Evolutionary conservation across 1,139 yeast genomes (phyloP).

Genomic region (Zygosaccharomyces pseudobailii): DNA sequence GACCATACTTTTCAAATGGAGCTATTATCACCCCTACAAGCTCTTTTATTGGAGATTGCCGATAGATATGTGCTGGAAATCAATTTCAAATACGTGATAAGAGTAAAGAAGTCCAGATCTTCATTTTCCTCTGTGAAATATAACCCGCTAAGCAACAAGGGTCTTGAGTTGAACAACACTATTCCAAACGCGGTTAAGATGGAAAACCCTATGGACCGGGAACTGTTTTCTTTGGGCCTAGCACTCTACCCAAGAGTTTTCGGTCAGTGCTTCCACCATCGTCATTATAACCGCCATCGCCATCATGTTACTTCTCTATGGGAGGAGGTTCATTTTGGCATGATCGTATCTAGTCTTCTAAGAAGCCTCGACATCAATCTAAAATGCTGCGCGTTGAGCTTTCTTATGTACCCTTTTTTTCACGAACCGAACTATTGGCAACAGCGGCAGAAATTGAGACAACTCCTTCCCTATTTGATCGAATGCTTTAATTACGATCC

Average conservation of each 20-base stretch:
- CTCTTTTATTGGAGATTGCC: slow-evolving; percentile 13
- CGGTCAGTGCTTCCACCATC: not conserved
- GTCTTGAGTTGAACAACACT: slow-evolving; percentile 13
- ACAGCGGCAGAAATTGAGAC: slow-evolving; percentile 15
- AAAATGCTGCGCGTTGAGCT: slow-evolving; percentile 24
- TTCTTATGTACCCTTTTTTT: slow-evolving; percentile 21
- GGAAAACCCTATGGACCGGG: slow-evolving; percentile 19
- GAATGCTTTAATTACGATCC: slow-evolving; percentile 23
- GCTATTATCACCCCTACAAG: slow-evolving; percentile 10
- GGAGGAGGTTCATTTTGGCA: slow-evolving; percentile 16
- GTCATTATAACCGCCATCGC: not conserved
- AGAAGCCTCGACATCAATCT: slow-evolving; percentile 21
- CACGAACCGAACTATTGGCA: slow-evolving; percentile 13
- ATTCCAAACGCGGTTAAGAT: slow-evolving; percentile 26
- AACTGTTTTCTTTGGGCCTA: slow-evolving; percentile 17
- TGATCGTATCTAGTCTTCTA: slow-evolving; percentile 23
- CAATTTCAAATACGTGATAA: slow-evolving; percentile 22
- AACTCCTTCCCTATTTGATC: slow-evolving; percentile 26
- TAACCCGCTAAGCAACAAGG: slow-evolving; percentile 17
- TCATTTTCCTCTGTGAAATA: slow-evolving; percentile 10
- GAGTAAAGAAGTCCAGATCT: slow-evolving; percentile 10
- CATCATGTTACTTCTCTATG: slow-evolving; percentile 10
- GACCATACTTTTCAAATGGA: not conserved
- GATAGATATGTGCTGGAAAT: slow-evolving; percentile 19
- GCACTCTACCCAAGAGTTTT: slow-evolving; percentile 15